Conservation (phyloP, 805 yeast species). For the Myxozyma sirexii region DNA sequence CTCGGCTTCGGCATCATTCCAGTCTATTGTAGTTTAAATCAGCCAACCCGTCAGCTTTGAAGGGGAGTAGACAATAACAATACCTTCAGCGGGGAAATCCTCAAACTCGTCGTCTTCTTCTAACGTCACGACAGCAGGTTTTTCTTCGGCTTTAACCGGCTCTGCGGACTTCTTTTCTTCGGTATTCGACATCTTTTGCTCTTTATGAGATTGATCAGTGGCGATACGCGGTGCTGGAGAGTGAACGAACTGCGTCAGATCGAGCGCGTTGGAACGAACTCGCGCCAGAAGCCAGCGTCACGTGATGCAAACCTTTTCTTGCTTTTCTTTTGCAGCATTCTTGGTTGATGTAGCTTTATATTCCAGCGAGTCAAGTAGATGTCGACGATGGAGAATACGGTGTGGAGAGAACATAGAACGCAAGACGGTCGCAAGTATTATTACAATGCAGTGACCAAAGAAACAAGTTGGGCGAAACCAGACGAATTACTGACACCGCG, state of each 20-base stretch:
- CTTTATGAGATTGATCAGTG: neutral
- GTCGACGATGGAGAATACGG: neutral
- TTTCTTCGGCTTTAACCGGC: constrained; percentile 12
- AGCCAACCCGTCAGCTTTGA: too few relatives aligned
- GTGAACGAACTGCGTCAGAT: too few relatives aligned
- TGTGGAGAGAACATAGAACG: constrained; percentile 69
- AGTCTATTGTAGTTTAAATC: constrained; percentile 56
- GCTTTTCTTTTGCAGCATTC: too few relatives aligned
- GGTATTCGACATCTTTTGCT: neutral
- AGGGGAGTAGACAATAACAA: too few relatives aligned
- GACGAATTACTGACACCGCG: constrained; percentile 49
- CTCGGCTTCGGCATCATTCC: constrained; percentile 64
- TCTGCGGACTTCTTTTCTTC: constrained; percentile 5
- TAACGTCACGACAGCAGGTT: constrained; percentile 59
- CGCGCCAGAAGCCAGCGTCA: too few relatives aligned
- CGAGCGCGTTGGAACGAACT: too few relatives aligned
- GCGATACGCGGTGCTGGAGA: neutral
- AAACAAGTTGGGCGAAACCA: constrained; percentile 84
- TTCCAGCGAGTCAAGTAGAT: too few relatives aligned
- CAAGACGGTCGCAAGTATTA: constrained; percentile 72
- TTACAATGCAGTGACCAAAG: constrained; percentile 63
- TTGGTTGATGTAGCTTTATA: too few relatives aligned
- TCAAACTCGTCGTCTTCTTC: constrained; percentile 98
- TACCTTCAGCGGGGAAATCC: constrained; percentile 86
- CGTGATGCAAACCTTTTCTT: too few relatives aligned